Percentiles rank a stretch among this genome's conserved stretches.
phyloP scores from a whole-genome alignment of 225 moss, liverwort and hornwort genomes.

The Rhytidiadelphus loreus region DNA sequence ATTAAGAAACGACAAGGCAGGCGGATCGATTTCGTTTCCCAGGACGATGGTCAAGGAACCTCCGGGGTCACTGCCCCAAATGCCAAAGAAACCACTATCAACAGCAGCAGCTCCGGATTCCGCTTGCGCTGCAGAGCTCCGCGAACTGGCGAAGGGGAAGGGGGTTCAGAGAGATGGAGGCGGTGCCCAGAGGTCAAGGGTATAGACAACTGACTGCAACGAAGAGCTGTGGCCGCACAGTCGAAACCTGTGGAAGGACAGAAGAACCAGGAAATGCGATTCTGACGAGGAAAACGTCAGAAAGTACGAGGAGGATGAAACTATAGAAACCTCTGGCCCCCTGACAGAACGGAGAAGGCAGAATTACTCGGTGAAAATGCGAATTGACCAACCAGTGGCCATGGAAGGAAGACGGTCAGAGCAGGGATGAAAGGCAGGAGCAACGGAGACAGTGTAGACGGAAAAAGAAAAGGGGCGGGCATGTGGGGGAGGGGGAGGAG shows the following conservation, averaged over 20 bases:
- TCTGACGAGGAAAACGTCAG: conserved; percentile 10
- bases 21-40: neutral
- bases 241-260: neutral
- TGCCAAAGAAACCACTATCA: neutral
- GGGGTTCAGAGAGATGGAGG: neutral
- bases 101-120: neutral
- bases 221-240: neutral
- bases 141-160: neutral
- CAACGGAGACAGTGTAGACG: neutral
- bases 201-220: neutral
- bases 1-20: neutral
- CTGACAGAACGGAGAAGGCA: neutral
- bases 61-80: neutral
- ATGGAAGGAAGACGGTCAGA: neutral
- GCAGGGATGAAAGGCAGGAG: neutral
- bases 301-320: neutral
- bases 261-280: conserved; percentile 8
- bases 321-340: conserved; percentile 1
- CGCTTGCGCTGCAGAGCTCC: neutral
- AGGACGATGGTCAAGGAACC: neutral
- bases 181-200: neutral
- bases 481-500: neutral
- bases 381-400: neutral
- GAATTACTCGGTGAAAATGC: neutral
- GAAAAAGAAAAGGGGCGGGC: neutral